Base-by-base conservation (phyloP, 768 basidiomycete species). In the Rhizopogon roseolus region DNA sequence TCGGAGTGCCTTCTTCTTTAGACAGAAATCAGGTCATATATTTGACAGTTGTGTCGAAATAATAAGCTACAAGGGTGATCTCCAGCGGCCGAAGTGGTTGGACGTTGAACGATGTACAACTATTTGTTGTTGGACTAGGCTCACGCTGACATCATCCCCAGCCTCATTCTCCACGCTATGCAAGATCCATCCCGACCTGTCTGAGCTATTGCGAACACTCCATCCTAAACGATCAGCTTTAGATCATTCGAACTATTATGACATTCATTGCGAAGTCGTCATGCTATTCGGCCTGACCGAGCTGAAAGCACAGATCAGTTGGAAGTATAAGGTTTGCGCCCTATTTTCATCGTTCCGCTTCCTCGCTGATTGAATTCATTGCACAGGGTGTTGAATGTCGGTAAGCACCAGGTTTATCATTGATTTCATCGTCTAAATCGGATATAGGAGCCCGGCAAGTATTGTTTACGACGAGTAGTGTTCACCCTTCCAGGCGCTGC, bases 221-320 rank as follows among this genome's bases (percentile, higher is more conserved):
- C n/a, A 39, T 40, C 57, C 55, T 11, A 4, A 14, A 11, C 52
- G 22, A 29, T 16, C 38, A n/a, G 3, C 8, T 25, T 0, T 6
- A 16, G 9, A 36, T 32, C 53, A 19, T 17, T 41, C 49, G 16
- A 5, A 25, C 2, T 67, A 65, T 52, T 71, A 66, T 41, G 22
- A 44, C 25, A 8, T 65, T 29, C 27, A 52, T 0, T 75, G 62
- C 42, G 64, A 71, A 8, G 58, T 77, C 5, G 60, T 74, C 19
- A 42, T 77, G 7, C 56, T 64, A 8, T 71, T 73, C 29, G 75
- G 75, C 0, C 41, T 65, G 27, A 73, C 74, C 0, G 76, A 77
- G 48, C 58, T 76, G 40, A 73, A 73, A 56, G 75, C 73, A 0
- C 70, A 73, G 34, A 64, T 74, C 32, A 60, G 65, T 3, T 77